A percentile compares a stretch with the other conserved stretches of the same genome.
Conservation (phyloP, 2,329 filamentous ascomycete genomes). For the Aspergillus japonicus region DNA sequence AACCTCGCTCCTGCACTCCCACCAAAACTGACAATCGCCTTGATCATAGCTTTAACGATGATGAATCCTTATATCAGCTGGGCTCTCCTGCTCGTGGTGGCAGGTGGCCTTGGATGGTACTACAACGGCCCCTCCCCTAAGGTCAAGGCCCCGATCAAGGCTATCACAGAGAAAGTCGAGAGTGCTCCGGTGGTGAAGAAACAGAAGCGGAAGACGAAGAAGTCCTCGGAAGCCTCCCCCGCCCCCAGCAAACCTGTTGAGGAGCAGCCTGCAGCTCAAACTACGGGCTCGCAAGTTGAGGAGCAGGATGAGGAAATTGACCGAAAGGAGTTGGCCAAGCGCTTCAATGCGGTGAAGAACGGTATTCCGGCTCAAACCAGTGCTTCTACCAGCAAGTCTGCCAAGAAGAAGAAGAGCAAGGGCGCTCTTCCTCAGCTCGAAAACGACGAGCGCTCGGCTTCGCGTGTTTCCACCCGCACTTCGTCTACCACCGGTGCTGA, state of each 20-base stretch:
- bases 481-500: constrained; percentile 73
- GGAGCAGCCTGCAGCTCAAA: constrained; percentile 31
- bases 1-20: background rate
- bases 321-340: constrained; percentile 73
- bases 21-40: constrained; percentile 6
- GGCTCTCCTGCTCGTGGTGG: constrained; percentile 44
- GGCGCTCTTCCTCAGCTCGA: constrained; percentile 55
- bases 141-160: constrained; percentile 30
- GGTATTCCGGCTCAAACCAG: constrained; percentile 58
- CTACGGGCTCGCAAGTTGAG: constrained; percentile 29
- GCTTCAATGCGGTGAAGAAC: constrained; percentile 68
- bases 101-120: constrained; percentile 43
- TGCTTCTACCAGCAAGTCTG: constrained; percentile 39
- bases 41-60: constrained; percentile 23
- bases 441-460: constrained; percentile 38
- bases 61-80: constrained; percentile 48
- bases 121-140: constrained; percentile 39
- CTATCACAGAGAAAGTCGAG: constrained; percentile 37
- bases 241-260: constrained; percentile 31
- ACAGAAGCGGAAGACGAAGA: constrained; percentile 42
- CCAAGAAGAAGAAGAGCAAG: constrained; percentile 68
- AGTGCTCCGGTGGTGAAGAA: constrained; percentile 37
- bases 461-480: constrained; percentile 54
- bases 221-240: constrained; percentile 29
- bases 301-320: constrained; percentile 60